Base-by-base conservation (phyloP, 2,329 filamentous ascomycete genomes). In the Sclerotinia borealis region DNA sequence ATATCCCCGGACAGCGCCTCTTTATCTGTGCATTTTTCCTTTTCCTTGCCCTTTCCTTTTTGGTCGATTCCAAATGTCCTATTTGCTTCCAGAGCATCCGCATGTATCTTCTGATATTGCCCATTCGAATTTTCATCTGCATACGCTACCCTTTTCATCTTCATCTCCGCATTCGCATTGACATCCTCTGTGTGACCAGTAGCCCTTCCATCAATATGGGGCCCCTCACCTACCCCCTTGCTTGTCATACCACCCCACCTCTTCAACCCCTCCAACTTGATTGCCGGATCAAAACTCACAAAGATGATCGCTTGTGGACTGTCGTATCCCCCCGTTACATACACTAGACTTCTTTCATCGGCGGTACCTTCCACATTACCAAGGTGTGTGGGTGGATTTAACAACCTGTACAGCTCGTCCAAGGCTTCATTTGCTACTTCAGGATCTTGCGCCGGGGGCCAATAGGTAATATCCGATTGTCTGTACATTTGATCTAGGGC, bases 341-440 rank as follows among this genome's bases (percentile, higher is more conserved):
- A 84, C 3, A 83, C 71, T n/a, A 83, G 65, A 5, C 76, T 77
- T 15, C 78, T 72, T n/a, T 81, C 79, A 65, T 83, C 80, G 70
- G 78, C 78, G 19, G 69, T 72, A 22, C 79, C 80, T 1, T 76
- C 72, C 2, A 82, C 71, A 9, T 72, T 68, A 0, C 78, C 76
- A 3, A 66, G 49, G 58, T 75, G 71, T 0, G 62, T 69, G 0
- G 75, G 75, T 1, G 80, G 77, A 62, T 78, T 80, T n/a, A 80
- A 67, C 1, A 79, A 58, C 0, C 56, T 63, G 50, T 78, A 70
- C 5, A 83, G 69, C 8, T 73, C 66, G 31, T 74, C 69, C 4
- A 78, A 63, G n/a, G 72, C 69, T 29, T 72, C 63, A n/a, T 73
- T 59, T 45, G 65, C 59, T 17, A 49, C n/a, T 31, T 60, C 22